Base-by-base conservation (phyloP, 2,329 filamentous ascomycete genomes). In the Hymenoscyphus infarciens region DNA sequence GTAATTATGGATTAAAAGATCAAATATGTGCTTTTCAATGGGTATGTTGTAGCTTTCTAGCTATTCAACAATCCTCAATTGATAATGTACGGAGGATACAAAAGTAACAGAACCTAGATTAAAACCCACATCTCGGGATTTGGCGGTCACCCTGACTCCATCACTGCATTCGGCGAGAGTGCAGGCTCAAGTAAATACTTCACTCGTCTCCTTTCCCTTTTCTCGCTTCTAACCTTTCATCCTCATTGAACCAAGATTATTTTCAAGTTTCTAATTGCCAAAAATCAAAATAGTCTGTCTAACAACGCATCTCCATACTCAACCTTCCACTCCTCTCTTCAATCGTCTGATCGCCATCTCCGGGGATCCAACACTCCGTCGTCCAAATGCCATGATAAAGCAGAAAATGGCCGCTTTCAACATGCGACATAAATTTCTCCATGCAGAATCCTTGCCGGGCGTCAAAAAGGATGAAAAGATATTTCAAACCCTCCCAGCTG, bases 131-230 rank as follows among this genome's bases (percentile, higher is more conserved):
- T 76, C 22, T 39, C 63, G 0, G 71, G 69, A 1, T 76, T 77
- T 56, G 72, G 74, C 4, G 74, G 74, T 6, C 68, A 75, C 57
- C 68, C 72, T 2, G 54, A 64, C 0, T 64, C 60, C 15, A 61
- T 75, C 11, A 75, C 73, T 1, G 67, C 75, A 19, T 70, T 76
- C 19, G 80, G 81, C n/a, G 76, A 81, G 64, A 80, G 65, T 35
- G 68, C 68, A 25, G 68, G 68, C 8, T 60, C 61, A 55, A 68
- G 67, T 68, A 65, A 11, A 42, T 19, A 49, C 19, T 22, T 25
- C 19, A 5, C 19, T 49, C 2, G 19, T 10, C 19, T 6, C 11
- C 42, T 10, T 22, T 22, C 16, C 35, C 39, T 16, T n/a, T n/a
- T 10, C 19, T 49, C 19, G 3, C 7, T 22, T 49, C 33, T 35